These are phyloP conservation scores for Brettanomyces bruxellensis DNA, from an alignment of 805 yeast genomes.

Conservation along the genomic window DNA sequence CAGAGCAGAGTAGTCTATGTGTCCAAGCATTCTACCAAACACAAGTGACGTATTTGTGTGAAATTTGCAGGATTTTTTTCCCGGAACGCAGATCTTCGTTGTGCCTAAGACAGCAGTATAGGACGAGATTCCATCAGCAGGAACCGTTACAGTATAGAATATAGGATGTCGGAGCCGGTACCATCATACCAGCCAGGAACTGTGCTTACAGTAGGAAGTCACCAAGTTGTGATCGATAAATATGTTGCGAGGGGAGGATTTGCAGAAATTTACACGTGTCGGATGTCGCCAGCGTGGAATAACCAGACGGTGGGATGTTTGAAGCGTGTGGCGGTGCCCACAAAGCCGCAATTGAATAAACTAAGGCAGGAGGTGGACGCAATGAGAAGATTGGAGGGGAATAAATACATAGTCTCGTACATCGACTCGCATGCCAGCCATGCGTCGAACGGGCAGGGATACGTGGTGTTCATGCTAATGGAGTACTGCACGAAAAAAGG, in stretches of 20 bases:
- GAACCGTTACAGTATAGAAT: not conserved
- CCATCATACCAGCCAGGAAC: slow-evolving; percentile 31
- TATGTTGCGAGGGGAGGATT: slow-evolving; percentile 54
- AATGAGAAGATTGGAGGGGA: slow-evolving; percentile 54
- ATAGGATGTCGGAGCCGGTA: slow-evolving; percentile 8
- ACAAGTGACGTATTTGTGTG: no score
- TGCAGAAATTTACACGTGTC: slow-evolving; percentile 69
- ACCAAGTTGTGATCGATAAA: slow-evolving; percentile 33
- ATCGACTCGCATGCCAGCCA: slow-evolving; percentile 73
- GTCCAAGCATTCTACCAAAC: no score
- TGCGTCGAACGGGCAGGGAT: slow-evolving; percentile 32
- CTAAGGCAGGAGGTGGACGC: slow-evolving; percentile 72
- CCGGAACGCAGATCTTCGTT: no score
- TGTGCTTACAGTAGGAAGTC: slow-evolving; percentile 40
- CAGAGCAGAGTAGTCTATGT: no score
- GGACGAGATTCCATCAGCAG: not conserved
- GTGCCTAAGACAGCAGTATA: not conserved
- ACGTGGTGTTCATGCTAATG: slow-evolving; percentile 74
- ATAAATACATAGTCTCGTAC: slow-evolving; percentile 55
- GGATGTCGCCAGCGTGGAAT: slow-evolving; percentile 33
- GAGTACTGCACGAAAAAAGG: slow-evolving; percentile 73
- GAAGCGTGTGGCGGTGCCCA: slow-evolving; percentile 66
- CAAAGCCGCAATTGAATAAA: slow-evolving; percentile 55
- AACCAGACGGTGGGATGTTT: slow-evolving; percentile 49
- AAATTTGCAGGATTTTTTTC: no score